Base-by-base conservation (phyloP, 768 basidiomycete genomes). In the Fomitopsis serialis region DNA sequence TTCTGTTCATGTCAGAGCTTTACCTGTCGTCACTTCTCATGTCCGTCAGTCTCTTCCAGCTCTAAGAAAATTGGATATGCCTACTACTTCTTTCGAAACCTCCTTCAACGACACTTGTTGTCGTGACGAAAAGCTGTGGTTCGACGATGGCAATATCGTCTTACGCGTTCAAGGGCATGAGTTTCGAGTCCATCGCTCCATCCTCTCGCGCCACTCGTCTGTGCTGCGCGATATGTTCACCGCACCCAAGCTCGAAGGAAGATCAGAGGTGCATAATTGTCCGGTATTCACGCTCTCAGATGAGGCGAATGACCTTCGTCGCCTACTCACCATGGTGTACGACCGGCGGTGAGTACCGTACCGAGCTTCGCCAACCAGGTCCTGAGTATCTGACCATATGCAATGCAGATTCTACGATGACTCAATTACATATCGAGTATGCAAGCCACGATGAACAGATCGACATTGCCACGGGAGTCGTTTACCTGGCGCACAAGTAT, bases 171-270 rank as follows among this genome's bases (percentile, higher is more conserved):
- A 49, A 29, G 29, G 36, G 34, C 3, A 17, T n/a, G 40, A 42
- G 9, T 61, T 54, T 47, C 52, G 55, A 25, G 45, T 58, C 4
- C 54, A 61, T 24, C 44, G 52, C 8, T 42, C 50, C 22, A 42
- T 61, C 5, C 55, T 61, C n/a, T 34, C 60, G 1, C 52, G 49
- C n/a, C 48, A 61, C 50, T 61, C 60, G 1, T 15, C 35, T 9
- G 53, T 59, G 1, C 54, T 61, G 25, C 27, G 29, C 7, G 55
- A 61, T 23, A 32, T 59, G 25, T 61, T 59, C 42, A 42, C 34
- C 8, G 10, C 51, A 17, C 44, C 53, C 8, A 45, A 54, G n/a
- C 51, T 46, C 2, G 48, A 2, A 5, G 45, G 42, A 12, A 12
- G 1, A 6, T 17, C 15, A 17, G 12, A 24, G 4, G 13, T 42